Conservation (phyloP, 1,284 basidiomycete genomes). For the Cryptococcus jaspeensis region DNA sequence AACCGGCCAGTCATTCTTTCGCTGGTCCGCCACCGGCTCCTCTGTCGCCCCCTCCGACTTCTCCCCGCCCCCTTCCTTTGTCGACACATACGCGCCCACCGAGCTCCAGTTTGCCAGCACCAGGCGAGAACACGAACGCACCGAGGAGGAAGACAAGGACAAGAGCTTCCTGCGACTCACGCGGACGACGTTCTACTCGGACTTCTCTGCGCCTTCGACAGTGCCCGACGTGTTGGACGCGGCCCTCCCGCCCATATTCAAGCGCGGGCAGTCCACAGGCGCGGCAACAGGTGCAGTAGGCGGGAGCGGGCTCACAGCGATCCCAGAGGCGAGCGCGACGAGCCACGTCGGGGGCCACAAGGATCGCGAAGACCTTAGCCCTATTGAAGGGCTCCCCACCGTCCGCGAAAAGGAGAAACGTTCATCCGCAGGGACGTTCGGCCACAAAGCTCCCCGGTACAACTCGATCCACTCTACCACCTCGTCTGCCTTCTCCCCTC, state of each 20-base stretch:
- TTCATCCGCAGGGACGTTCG: conserved; percentile 15
- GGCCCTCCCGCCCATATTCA: conserved; percentile 11
- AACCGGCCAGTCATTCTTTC: conserved; percentile 10
- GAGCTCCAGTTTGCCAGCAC: conserved; percentile 1
- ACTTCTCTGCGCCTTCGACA: conserved; percentile 16
- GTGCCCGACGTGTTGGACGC: conserved; percentile 15
- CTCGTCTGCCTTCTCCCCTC: not conserved
- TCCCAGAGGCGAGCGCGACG: conserved; percentile 7
- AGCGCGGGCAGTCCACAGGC: not conserved
- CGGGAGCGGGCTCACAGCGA: conserved; percentile 4
- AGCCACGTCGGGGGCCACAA: not conserved
- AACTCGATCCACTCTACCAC: not conserved
- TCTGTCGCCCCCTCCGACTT: conserved; percentile 3
- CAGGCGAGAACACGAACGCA: not conserved
- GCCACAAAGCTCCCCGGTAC: conserved; percentile 5
- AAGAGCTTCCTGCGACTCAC: conserved; percentile 11
- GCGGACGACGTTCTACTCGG: conserved; percentile 14
- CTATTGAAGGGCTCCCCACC: not conserved
- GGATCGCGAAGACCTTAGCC: not conserved
- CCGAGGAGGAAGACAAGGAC: not conserved
- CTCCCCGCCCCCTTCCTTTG: not conserved
- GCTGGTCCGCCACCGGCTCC: conserved; percentile 13
- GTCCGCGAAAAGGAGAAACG: not conserved
- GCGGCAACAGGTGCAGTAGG: not conserved
- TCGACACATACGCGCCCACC: conserved; percentile 1